Base-by-base conservation (phyloP, 106 monocot genomes). In the Cymbidium sinense region DNA sequence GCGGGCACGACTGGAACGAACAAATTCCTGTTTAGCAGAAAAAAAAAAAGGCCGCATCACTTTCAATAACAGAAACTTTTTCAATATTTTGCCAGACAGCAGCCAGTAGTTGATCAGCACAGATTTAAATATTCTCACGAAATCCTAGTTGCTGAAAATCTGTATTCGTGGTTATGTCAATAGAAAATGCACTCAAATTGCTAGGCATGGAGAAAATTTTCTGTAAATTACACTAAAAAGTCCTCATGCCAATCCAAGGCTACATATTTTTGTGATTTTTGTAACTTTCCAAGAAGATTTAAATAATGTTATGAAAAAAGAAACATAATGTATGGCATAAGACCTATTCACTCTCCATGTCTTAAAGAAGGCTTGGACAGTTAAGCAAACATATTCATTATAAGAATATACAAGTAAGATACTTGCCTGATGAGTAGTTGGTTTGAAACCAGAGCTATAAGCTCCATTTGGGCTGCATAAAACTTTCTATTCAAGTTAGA, bases 401-500 rank as follows among this genome's bases (percentile, higher is more conserved):
- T 39, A 21, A 44, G 44, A 23, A 74, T 28, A 47, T 74, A 28
- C 12, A 74, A 28, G 28, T 27, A 25, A 71, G 43, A 74, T 44
- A 71, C 73, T 77, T 64, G 91, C 96, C 94, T 99, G 94, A 83
- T 99, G 95, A 77, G 92, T 99, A 13, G 95, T 89, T 52, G 99
- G 99, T 79, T 99, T 99, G 75, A 89, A 99, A 54, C 92, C 99
- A 83, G 95, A 80, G 84, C 95, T 99, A 80, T 99, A 99, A 65
- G 99, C 99, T 84, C 99, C 99, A 89, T 93, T 85, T 61, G 99
- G 99, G 75, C 95, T 99, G 92, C 77, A 70, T 20, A 44, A 20
- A 74, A 25, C 25, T 67, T 67, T 31, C 33, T 27, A 74, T 44
- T 35, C 12, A 44, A 74, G 25, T 47, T 74, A 44, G 44, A 5